A percentile compares a stretch with the other conserved stretches of the same genome.
phyloP scores from a whole-genome alignment of 352 stramenopile species.

The Saprolegnia parasitica region DNA sequence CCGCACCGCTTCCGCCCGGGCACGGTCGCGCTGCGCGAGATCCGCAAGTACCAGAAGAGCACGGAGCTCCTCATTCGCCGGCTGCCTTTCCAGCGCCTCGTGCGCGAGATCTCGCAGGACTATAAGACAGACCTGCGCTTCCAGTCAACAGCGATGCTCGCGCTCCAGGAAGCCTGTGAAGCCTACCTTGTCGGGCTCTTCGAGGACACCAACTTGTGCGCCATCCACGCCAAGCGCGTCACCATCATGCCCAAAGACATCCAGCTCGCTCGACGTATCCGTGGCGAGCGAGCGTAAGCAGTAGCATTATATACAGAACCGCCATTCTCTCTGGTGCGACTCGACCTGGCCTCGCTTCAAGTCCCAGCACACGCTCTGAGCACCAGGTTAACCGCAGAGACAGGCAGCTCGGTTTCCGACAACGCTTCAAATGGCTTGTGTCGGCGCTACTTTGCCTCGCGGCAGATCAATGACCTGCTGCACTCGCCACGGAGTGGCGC shows the following conservation, averaged over 20 bases:
- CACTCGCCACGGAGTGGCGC: no score
- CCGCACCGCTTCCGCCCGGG: conserved; percentile 67
- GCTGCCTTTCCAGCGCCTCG: conserved; percentile 85
- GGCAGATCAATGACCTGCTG: no score
- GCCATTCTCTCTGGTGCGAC: no score
- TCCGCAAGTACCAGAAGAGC: conserved; percentile 90
- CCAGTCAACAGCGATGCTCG: conserved; percentile 90
- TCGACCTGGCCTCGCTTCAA: no score
- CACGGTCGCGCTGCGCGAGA: conserved; percentile 89
- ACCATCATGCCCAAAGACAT: conserved; percentile 98
- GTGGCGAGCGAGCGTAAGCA: conserved; percentile 81
- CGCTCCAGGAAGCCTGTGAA: conserved; percentile 89
- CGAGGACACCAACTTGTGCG: conserved; percentile 94
- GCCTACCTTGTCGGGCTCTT: conserved; percentile 94
- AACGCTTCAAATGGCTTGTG: no score
- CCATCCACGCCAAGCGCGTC: conserved; percentile 94
- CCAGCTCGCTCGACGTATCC: conserved; percentile 90
- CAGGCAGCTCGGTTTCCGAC: no score
- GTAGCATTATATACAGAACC: not conserved
- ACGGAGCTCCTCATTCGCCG: conserved; percentile 91
- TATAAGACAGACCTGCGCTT: conserved; percentile 96
- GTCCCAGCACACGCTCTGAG: no score
- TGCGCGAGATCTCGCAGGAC: conserved; percentile 94
- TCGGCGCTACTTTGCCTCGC: no score
- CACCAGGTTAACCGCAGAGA: no score